phyloP scores from a whole-genome alignment of 257 asterid species.

The Catharanthus roseus region DNA sequence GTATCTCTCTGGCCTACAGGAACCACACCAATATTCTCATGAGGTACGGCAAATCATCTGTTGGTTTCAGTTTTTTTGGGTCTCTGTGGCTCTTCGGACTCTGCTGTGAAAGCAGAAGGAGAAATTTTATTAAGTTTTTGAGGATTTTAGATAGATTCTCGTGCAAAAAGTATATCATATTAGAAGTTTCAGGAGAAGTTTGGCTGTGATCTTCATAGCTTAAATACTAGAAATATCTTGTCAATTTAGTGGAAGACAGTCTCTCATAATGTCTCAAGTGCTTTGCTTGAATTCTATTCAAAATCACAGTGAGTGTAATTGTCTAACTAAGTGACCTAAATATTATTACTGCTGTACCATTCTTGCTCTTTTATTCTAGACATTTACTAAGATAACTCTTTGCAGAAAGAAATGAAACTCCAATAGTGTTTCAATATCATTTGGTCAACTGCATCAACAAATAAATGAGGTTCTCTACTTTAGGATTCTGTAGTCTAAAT shows the following conservation, averaged over 20 bases:
- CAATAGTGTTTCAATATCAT: background rate
- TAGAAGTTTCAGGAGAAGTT: background rate
- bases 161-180: background rate
- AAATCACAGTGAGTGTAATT: background rate
- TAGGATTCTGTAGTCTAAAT: background rate
- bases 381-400: background rate
- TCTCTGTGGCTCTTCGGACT: background rate
- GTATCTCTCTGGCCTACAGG: slow-evolving; percentile 77
- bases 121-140: background rate
- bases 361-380: background rate
- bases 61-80: background rate
- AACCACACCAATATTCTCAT: slow-evolving; percentile 74
- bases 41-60: slow-evolving; percentile 42
- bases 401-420: background rate
- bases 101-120: background rate
- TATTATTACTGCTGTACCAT: background rate
- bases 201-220: background rate
- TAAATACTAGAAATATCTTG: background rate
- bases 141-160: background rate
- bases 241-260: background rate
- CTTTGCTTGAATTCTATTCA: background rate
- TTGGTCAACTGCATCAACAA: background rate
- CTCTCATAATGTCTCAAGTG: background rate
- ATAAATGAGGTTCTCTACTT: background rate
- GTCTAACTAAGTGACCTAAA: background rate